Evolutionary conservation across 1,284 basidiomycete species (phyloP).

Genomic region (Trichosporon sp.): DNA sequence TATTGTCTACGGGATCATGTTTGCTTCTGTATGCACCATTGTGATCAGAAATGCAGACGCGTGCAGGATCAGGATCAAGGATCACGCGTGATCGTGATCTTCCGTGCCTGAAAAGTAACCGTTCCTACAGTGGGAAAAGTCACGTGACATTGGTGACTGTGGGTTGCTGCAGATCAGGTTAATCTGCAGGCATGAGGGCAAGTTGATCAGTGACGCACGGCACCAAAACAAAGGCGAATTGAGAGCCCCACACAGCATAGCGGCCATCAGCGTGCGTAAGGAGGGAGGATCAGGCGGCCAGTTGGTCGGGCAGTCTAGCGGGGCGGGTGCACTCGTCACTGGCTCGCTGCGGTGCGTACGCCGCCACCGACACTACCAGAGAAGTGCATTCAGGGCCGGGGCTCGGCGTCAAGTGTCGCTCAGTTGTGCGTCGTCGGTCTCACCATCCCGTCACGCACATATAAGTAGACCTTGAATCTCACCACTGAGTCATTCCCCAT

Average conservation of each 20-base stretch:
- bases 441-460: neutral
- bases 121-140: neutral
- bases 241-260: too few relatives aligned
- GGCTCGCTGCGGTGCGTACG: neutral
- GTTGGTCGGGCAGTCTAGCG: too few relatives aligned
- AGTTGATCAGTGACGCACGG: neutral
- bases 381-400: too few relatives aligned
- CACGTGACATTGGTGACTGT: neutral
- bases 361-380: neutral
- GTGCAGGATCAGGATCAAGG: neutral
- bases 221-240: slow-evolving; percentile 4
- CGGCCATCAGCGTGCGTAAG: too few relatives aligned
- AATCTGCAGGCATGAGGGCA: too few relatives aligned
- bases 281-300: too few relatives aligned
- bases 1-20: neutral
- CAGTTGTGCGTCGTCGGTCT: neutral
- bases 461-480: neutral
- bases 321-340: neutral
- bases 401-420: neutral
- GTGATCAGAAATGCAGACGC: neutral
- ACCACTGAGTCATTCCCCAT: neutral
- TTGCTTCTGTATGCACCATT: neutral
- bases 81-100: neutral
- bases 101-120: neutral
- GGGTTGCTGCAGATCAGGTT: neutral